Evolutionary conservation across 2,329 filamentous ascomycete genomes (phyloP), one percentile per base, ranked within the genome.

Genomic region (Colletotrichum liriopes): DNA sequence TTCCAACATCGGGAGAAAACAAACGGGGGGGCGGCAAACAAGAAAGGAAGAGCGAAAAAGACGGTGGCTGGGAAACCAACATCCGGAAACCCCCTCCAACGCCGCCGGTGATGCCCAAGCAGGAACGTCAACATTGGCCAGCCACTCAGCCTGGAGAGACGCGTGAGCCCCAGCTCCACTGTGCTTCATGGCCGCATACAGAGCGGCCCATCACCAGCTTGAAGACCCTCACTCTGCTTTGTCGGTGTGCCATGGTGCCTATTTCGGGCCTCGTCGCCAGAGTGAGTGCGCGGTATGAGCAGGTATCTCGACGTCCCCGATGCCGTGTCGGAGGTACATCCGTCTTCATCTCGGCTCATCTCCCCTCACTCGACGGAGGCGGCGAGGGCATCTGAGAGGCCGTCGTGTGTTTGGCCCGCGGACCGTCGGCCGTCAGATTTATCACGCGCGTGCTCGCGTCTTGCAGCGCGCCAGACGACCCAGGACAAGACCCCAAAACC

Each of bases 121-220:
- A 67, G 58, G 52, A 73, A 45, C 56, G 62, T 72, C 68, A 67
- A 63, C 68, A 67, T 37, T 52, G 41, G 37, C 71, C 66, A 65
- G 63, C 73, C 71, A 73, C 73, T 74, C 67, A 71, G 58, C 70
- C 66, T 61, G 52, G 39, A 62, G 65, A 69, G 65, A 72, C 65
- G 65, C 65, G 69, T 60, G 59, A 72, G 67, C 63, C 66, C 59
- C 71, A 56, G 69, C 75, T 76, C 77, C 76, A 77, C 76, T 75
- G 77, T 77, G 75, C 77, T 76, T 73, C 68, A 72, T 73, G 76
- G 76, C 75, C 75, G 75, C 75, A 77, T 75, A 75, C 64, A 61
- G 66, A 73, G 71, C 75, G 75, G 74, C 75, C 75, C 64, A 62
- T 71, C 67, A 51, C 72, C 65, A 60, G 60, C 65, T 59, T 60